phyloP scores from a whole-genome alignment of 306 rosid species.

The Cucumis hystrix region DNA sequence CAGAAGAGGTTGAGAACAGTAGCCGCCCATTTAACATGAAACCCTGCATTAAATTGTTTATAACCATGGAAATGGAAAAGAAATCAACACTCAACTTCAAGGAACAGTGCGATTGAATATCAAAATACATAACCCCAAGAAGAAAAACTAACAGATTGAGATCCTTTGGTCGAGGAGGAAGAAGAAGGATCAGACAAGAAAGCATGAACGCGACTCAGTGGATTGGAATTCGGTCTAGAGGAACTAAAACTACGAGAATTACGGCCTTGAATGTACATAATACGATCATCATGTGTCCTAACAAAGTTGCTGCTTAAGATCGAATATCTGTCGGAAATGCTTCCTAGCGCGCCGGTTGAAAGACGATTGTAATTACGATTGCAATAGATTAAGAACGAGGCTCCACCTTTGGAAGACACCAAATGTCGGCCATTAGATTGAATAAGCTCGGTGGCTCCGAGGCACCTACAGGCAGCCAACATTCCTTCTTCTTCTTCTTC shows the following conservation, averaged over 20 bases:
- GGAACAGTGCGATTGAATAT: not conserved
- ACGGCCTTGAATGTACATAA: not conserved
- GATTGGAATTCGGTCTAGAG: slow-evolving; percentile 4
- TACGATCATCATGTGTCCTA: slow-evolving; percentile 12
- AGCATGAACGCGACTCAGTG: slow-evolving; percentile 10
- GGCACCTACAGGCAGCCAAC: slow-evolving; percentile 23
- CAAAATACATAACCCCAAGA: not conserved
- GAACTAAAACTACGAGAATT: not conserved
- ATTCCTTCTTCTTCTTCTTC: slow-evolving; percentile 9
- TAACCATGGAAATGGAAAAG: not conserved
- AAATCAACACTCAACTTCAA: not conserved
- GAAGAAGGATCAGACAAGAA: slow-evolving; percentile 23
- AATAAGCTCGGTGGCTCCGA: slow-evolving; percentile 18
- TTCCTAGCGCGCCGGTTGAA: not conserved
- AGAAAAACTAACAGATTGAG: slow-evolving; percentile 14
- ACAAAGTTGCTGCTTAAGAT: slow-evolving; percentile 7
- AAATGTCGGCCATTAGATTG: not conserved
- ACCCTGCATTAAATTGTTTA: slow-evolving; percentile 4
- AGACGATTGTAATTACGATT: not conserved
- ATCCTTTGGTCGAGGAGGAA: slow-evolving; percentile 7
- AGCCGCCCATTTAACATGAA: slow-evolving; percentile 14
- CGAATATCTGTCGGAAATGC: not conserved
- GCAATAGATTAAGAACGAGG: not conserved
- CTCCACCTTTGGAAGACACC: not conserved
- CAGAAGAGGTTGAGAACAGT: slow-evolving; percentile 21